Base-by-base conservation (phyloP, 306 rosid species). In the Urtica urens region DNA sequence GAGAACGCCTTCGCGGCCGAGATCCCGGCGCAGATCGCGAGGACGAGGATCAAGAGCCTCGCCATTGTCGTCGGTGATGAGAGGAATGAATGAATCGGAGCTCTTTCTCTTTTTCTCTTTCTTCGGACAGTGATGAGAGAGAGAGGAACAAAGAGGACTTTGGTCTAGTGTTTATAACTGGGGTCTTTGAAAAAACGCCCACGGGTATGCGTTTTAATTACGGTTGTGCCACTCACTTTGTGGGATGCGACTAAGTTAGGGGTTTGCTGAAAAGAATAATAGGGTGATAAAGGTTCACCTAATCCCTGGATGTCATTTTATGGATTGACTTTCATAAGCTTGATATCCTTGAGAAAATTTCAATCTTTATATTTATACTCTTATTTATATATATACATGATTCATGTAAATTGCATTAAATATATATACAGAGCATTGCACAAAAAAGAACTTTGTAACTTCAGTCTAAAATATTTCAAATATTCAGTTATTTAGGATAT, bases 11-110 rank as follows among this genome's bases (percentile, higher is more conserved):
- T 38, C 13, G 65, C 14, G 22, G 72, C 25, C 18, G 65, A 0
- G 13, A 73, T 9, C 24, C 72, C 10, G 49, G 86, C 81, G 30
- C 81, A 78, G 66, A 86, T 79, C 78, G 72, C 55, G 40, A 35
- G 40, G 40, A 35, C 4, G 40, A 35, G 40, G 15, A 14, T 35
- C 10, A 14, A 10, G 7, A 16, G 40, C 11, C 15, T 10, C 40
- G 40, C 40, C 40, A 35, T 35, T 35, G 40, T 2, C n/a, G n/a
- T 14, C 15, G 40, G 11, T 35, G 10, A 10, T 5, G 40, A 35
- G n/a, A 35, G 40, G 55, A 68, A 35, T 35, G 15, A 16, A 13
- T 7, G 40, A 3, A 14, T 35, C n/a, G 11, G 4, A 10, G 40
- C n/a, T 35, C 40, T 14, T 9, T 13, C n/a, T 35, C 40, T 35